phyloP scores from a whole-genome alignment of 2,329 filamentous ascomycete genomes.

The Alternaria sp. region DNA sequence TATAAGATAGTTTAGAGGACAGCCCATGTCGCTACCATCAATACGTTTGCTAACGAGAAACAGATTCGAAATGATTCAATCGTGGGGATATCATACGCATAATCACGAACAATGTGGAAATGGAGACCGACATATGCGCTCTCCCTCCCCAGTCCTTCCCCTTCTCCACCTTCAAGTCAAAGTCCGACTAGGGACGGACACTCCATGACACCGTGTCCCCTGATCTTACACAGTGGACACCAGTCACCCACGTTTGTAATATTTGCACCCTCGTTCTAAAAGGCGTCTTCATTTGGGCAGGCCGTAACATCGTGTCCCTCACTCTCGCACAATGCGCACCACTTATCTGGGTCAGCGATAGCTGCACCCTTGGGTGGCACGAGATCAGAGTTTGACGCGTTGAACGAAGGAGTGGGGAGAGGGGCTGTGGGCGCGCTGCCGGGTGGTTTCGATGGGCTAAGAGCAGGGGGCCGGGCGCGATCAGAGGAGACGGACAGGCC shows the following conservation, averaged over 20 bases:
- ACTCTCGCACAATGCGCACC: conserved; percentile 95
- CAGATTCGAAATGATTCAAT: not conserved
- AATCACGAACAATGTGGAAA: not conserved
- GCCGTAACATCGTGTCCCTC: conserved; percentile 97
- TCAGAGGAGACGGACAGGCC: conserved; percentile 47
- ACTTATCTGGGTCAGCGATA: conserved; percentile 77
- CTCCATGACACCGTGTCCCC: not conserved
- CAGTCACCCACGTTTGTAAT: no score
- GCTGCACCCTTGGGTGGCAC: conserved; percentile 47
- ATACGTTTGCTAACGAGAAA: not conserved
- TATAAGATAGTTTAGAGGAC: not conserved
- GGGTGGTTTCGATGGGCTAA: conserved; percentile 45
- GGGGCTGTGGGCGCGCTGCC: conserved; percentile 48
- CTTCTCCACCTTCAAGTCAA: not conserved
- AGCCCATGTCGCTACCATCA: not conserved
- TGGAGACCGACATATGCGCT: not conserved
- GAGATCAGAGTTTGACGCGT: conserved; percentile 38
- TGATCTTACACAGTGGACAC: not conserved
- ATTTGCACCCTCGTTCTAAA: conserved; percentile 27
- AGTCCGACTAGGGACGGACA: not conserved
- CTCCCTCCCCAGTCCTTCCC: not conserved
- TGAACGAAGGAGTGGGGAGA: conserved; percentile 46
- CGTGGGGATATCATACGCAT: conserved; percentile 18
- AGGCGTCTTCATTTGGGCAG: conserved; percentile 89
- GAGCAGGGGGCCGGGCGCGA: conserved; percentile 36